Evolutionary conservation across 2,329 filamentous ascomycete species (phyloP).

Genomic region (Aureobasidium melanogenum): DNA sequence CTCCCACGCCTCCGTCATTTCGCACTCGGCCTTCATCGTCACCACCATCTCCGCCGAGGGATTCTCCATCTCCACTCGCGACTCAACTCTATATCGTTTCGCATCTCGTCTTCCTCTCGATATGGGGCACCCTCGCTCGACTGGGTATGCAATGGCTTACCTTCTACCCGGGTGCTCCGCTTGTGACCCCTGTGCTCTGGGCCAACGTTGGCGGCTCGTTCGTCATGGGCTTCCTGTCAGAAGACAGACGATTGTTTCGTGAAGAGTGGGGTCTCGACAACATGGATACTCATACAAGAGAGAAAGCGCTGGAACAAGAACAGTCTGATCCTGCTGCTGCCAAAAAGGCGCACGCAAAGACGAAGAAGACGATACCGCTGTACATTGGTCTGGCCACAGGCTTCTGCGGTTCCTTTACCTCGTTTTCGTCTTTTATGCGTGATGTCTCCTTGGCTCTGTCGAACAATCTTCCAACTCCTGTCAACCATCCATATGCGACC

Average conservation of each 20-base stretch:
- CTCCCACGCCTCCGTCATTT: conserved; percentile 23
- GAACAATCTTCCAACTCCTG: conserved; percentile 57
- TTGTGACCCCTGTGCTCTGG: conserved; percentile 71
- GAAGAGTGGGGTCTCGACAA: conserved; percentile 50
- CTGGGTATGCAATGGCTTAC: conserved; percentile 73
- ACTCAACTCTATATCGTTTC: conserved; percentile 56
- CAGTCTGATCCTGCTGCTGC: conserved; percentile 28
- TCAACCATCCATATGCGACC: conserved; percentile 28
- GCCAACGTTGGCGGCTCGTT: conserved; percentile 76
- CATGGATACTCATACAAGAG: neutral
- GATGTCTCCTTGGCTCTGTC: conserved; percentile 72
- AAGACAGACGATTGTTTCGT: conserved; percentile 68
- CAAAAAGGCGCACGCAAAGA: conserved; percentile 35
- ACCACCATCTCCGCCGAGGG: neutral
- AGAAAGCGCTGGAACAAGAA: conserved; percentile 29
- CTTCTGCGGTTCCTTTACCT: conserved; percentile 84
- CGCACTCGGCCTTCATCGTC: conserved; percentile 12
- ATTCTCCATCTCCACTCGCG: conserved; percentile 16
- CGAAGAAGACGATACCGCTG: conserved; percentile 78
- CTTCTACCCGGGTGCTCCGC: conserved; percentile 66
- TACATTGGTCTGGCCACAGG: conserved; percentile 81
- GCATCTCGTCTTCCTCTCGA: conserved; percentile 76
- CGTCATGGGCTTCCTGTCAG: conserved; percentile 75
- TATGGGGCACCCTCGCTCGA: conserved; percentile 75
- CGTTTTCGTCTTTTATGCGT: conserved; percentile 77